Base-by-base conservation (phyloP, 2,329 filamentous ascomycete genomes). In the Chaetoscypha palmicola region DNA sequence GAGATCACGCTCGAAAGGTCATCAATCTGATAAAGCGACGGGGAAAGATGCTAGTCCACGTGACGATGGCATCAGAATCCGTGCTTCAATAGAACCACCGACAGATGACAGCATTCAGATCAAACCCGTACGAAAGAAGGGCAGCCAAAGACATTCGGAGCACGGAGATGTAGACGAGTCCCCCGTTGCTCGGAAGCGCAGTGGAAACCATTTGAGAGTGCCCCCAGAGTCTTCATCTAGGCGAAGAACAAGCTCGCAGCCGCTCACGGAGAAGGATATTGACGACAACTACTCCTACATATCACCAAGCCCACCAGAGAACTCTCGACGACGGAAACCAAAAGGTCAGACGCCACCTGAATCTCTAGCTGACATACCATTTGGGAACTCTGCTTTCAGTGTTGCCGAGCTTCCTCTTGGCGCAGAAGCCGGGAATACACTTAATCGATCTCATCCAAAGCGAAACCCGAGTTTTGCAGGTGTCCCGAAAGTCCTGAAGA, bases 301-400 rank as follows among this genome's bases (percentile, higher is more conserved):
- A n/a, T 51, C 51, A 11, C 53, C 56, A 14, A 58, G 48, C 35
- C 54, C 48, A 9, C 48, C 54, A 11, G 45, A 51, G 24, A 51
- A 46, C 21, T 48, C 48, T 3, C 55, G 49, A 42, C 46, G 49
- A 31, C 46, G 43, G 12, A 43, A 47, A 32, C 39, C 50, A 24
- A 60, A 53, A 41, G 54, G 53, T 20, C 48, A 36, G 21, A 55
- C 54, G 17, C 48, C 51, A 4, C 37, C 54, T 10, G 54, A 77
- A 50, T 73, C 74, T 2, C 57, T 81, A 24, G 76, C 75, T 12
- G 77, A 81, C 28, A 76, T 82, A 38, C 77, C 78, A 0, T 73
- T 81, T 57, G 79, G 79, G 4, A 75, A 76, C 50, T 82, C 79
- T 14, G 79, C 79, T n/a, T 82, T 83, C 52, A 82, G 76, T 51